Conservation (phyloP, 1,139 yeast species). For the Diutina pseudorugosa region DNA sequence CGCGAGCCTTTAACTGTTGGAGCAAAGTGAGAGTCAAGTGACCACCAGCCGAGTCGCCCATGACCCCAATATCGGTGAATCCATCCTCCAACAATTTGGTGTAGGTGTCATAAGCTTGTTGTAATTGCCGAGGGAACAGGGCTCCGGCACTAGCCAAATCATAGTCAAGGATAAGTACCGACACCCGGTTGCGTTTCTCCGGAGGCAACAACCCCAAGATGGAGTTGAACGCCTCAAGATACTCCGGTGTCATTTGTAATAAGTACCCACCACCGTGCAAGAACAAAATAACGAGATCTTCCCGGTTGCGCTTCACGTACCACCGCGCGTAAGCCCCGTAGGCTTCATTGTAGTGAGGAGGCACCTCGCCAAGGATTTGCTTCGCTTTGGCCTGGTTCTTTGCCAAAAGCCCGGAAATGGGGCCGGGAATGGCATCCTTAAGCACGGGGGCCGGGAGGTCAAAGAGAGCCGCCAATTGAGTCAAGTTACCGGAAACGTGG, state of each 20-base stretch:
- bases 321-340: not conserved
- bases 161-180: constrained; percentile 27
- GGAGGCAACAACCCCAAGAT: constrained; percentile 21
- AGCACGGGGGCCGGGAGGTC: not conserved
- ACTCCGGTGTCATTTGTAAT: constrained; percentile 22
- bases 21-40: constrained; percentile 9
- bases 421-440: not conserved
- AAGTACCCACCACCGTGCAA: constrained; percentile 35
- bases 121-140: constrained; percentile 23
- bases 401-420: not conserved
- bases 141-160: constrained; percentile 21
- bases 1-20: constrained; percentile 3
- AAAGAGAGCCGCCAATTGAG: not conserved
- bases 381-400: too few species aligned
- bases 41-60: constrained; percentile 11
- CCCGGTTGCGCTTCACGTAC: constrained; percentile 6
- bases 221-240: constrained; percentile 19
- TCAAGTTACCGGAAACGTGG: not conserved
- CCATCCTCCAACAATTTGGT: constrained; percentile 13
- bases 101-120: constrained; percentile 23
- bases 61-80: constrained; percentile 18
- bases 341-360: not conserved
- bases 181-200: constrained; percentile 14
- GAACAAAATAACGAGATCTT: constrained; percentile 28
- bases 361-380: not conserved